phyloP scores from a whole-genome alignment of 257 asterid species.

The Solanum etuberosum region DNA sequence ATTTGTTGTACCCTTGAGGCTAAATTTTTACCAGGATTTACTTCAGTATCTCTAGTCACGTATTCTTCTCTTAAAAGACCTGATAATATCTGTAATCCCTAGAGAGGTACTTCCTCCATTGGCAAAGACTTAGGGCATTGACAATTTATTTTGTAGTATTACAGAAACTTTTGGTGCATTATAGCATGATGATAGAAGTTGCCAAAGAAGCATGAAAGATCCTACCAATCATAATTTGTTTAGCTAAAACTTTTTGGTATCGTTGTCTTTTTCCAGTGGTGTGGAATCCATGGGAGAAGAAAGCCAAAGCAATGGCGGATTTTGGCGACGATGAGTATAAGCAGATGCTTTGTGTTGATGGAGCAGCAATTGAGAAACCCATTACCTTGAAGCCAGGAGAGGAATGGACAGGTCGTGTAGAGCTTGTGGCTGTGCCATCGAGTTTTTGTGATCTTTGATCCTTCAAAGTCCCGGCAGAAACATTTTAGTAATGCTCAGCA shows the following conservation, averaged over 20 bases:
- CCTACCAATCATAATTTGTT: neutral
- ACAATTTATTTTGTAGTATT: neutral
- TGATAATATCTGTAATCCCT: neutral
- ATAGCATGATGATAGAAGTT: neutral
- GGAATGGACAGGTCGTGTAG: slow-evolving; percentile 76
- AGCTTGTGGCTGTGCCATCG: slow-evolving; percentile 66
- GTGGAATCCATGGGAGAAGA: slow-evolving; percentile 99
- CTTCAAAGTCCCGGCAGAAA: neutral
- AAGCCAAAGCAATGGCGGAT: slow-evolving; percentile 71
- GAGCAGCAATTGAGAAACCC: slow-evolving; percentile 68
- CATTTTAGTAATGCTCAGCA: neutral
- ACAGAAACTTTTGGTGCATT: neutral
- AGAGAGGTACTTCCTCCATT: neutral
- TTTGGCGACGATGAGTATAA: slow-evolving; percentile 84
- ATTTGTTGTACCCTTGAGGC: neutral
- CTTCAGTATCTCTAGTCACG: neutral
- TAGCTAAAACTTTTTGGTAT: neutral
- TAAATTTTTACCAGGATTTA: neutral
- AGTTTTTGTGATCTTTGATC: slow-evolving; percentile 58
- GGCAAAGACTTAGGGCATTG: neutral
- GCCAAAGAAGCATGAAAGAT: neutral
- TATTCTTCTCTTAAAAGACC: neutral
- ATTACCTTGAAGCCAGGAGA: slow-evolving; percentile 73
- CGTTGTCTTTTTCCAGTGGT: slow-evolving; percentile 30
- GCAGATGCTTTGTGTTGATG: slow-evolving; percentile 75